Evolutionary conservation across 2,329 filamentous ascomycete genomes (phyloP).

Genomic region (Aspergillus sp.): DNA sequence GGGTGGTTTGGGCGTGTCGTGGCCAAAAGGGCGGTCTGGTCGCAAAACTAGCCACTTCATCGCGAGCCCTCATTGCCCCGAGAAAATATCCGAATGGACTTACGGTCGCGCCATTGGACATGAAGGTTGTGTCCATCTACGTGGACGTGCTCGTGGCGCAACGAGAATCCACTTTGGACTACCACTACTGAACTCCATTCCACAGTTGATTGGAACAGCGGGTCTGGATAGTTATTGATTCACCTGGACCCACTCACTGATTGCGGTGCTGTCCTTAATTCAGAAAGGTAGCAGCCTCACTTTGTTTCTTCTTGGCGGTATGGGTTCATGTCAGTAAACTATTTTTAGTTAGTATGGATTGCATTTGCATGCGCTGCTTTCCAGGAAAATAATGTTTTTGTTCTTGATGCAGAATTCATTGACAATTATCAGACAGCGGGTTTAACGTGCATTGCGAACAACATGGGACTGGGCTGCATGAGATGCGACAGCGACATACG

Average conservation of each 20-base stretch:
- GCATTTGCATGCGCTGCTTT: too few relatives aligned
- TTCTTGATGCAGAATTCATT: too few relatives aligned
- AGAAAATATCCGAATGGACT: not conserved
- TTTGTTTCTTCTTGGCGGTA: not conserved
- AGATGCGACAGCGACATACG: too few relatives aligned
- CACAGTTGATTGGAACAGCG: not conserved
- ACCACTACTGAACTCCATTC: not conserved
- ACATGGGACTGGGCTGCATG: too few relatives aligned
- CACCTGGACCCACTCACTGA: not conserved
- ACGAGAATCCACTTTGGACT: not conserved
- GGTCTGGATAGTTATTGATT: not conserved
- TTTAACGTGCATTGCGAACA: too few relatives aligned
- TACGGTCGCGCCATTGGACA: not conserved
- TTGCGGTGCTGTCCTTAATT: not conserved
- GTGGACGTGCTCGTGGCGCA: not conserved
- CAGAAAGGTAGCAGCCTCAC: not conserved
- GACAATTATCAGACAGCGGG: too few relatives aligned
- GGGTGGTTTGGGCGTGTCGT: not conserved
- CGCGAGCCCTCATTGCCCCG: not conserved
- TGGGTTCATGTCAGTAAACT: not conserved
- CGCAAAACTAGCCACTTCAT: slow-evolving; percentile 10
- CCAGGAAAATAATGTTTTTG: too few relatives aligned
- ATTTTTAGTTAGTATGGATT: too few relatives aligned
- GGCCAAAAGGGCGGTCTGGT: slow-evolving; percentile 11
- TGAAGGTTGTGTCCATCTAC: not conserved